phyloP scores from a whole-genome alignment of 2,329 filamentous ascomycete species.

The Aspergillus tanneri region DNA sequence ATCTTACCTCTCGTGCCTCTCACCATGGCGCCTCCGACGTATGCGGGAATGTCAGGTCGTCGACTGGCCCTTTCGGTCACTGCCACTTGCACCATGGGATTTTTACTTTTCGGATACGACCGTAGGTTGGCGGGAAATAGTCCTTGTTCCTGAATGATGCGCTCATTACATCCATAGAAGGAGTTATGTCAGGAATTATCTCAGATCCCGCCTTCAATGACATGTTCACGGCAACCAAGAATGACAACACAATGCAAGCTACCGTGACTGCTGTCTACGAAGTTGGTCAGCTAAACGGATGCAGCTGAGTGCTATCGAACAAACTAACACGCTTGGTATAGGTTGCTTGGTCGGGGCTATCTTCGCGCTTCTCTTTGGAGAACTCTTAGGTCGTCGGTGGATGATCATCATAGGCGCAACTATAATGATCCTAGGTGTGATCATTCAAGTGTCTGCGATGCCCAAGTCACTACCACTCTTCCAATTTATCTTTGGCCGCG shows the following conservation, averaged over 20 bases:
- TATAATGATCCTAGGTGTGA: constrained; percentile 19
- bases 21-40: constrained; percentile 52
- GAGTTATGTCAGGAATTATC: constrained; percentile 16
- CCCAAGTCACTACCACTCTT: constrained; percentile 13
- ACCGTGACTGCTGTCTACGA: constrained; percentile 15
- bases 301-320: not conserved
- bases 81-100: constrained; percentile 62
- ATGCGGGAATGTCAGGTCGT: constrained; percentile 59
- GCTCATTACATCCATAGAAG: constrained; percentile 4
- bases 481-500: constrained; percentile 22
- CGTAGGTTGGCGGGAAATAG: constrained; percentile 33
- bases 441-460: constrained; percentile 20
- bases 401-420: constrained; percentile 17
- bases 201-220: constrained; percentile 14
- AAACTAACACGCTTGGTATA: not conserved
- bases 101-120: constrained; percentile 60
- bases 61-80: constrained; percentile 58
- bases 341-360: constrained; percentile 17
- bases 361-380: constrained; percentile 17
- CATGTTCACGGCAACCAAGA: constrained; percentile 12
- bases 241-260: constrained; percentile 13
- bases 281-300: constrained; percentile 3
- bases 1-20: no score
- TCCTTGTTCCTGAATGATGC: not conserved
- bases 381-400: constrained; percentile 16